A percentile compares a stretch with the other conserved stretches of the same genome.
These are phyloP conservation scores for Akanthomyces muscarius DNA, from an alignment of 2,329 filamentous ascomycete genomes.

Conservation along the genomic window DNA sequence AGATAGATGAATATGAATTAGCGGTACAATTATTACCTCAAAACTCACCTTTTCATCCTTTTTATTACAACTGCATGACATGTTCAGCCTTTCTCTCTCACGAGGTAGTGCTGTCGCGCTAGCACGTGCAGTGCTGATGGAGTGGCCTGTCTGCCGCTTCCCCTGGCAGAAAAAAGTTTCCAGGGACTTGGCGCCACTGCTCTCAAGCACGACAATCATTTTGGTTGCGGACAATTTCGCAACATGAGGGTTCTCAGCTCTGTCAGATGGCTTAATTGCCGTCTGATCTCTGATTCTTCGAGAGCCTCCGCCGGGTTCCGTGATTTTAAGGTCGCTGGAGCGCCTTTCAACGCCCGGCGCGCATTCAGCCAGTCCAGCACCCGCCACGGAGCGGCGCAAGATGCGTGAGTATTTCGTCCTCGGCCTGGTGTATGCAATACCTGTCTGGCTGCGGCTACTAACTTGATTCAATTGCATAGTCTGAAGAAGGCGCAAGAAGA, in stretches of 20 bases:
- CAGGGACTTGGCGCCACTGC: background rate
- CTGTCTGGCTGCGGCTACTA: background rate
- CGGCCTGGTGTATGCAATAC: background rate
- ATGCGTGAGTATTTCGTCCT: constrained; percentile 33
- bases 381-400: constrained; percentile 35
- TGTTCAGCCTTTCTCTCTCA: background rate
- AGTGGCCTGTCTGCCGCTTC: background rate
- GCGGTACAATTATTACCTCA: background rate
- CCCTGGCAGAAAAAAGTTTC: constrained; percentile 18
- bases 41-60: background rate
- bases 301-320: constrained; percentile 27
- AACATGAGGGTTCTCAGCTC: constrained; percentile 39
- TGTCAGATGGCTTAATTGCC: constrained; percentile 40
- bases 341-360: constrained; percentile 25
- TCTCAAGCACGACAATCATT: constrained; percentile 8
- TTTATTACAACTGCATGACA: background rate
- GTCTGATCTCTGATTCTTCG: constrained; percentile 31
- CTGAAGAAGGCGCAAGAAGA: constrained; percentile 53
- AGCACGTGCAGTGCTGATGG: constrained; percentile 4
- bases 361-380: constrained; percentile 32
- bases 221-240: constrained; percentile 8
- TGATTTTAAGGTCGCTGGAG: constrained; percentile 26
- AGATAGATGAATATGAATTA: background rate
- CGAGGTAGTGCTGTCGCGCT: background rate
- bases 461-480: constrained; percentile 22